A percentile compares a stretch with the other conserved stretches of the same genome.
Evolutionary conservation across 371 early-diverging fungal species (phyloP).

Genomic region (Actinomortierella ambigua): DNA sequence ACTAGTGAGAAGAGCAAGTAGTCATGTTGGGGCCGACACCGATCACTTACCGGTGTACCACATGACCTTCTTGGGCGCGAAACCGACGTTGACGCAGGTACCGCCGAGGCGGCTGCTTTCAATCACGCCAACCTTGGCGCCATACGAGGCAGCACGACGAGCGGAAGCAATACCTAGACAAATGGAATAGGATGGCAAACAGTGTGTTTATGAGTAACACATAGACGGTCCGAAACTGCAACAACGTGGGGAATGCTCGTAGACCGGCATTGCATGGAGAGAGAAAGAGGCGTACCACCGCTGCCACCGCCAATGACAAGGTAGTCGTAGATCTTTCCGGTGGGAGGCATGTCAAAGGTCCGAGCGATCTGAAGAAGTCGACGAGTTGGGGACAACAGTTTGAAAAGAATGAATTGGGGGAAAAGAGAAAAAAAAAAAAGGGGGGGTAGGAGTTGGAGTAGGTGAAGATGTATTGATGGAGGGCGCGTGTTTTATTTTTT

Average conservation of each 20-base stretch:
- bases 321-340: constrained; percentile 75
- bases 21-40: background rate
- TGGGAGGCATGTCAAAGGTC: constrained; percentile 51
- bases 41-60: constrained; percentile 81
- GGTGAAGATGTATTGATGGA: constrained; percentile 3
- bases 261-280: background rate
- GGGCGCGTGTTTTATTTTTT: constrained; percentile 6
- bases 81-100: constrained; percentile 97
- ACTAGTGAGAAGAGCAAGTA: too few relatives aligned
- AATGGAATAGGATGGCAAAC: constrained; percentile 47
- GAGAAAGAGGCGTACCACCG: constrained; percentile 56
- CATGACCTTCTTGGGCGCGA: constrained; percentile 99
- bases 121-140: constrained; percentile 90
- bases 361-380: constrained; percentile 46
- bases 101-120: constrained; percentile 91
- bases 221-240: background rate
- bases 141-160: constrained; percentile 90
- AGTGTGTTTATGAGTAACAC: constrained; percentile 35
- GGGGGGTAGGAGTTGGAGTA: background rate
- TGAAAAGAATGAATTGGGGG: background rate
- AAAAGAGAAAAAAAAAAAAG: constrained; percentile 8
- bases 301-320: constrained; percentile 93
- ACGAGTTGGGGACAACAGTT: constrained; percentile 44
- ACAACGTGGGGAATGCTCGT: background rate
- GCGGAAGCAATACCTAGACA: constrained; percentile 80